phyloP scores from a whole-genome alignment of 192 early-diverging fungal species.

The Globomyces pollinis-pini region DNA sequence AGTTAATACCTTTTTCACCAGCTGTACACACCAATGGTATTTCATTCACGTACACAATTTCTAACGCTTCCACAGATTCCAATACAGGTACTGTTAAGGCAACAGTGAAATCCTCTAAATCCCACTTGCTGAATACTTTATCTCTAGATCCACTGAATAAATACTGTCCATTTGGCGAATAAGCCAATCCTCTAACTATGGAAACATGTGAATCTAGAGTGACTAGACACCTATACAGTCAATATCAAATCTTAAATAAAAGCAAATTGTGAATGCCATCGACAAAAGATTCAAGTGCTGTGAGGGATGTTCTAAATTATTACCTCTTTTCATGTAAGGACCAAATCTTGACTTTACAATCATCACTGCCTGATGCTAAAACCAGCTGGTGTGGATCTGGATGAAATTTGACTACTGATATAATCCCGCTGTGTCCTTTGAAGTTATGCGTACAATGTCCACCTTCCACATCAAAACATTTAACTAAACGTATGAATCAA shows the following conservation, averaged over 20 bases:
- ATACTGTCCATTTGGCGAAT: conserved; percentile 58
- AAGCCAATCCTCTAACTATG: conserved; percentile 82
- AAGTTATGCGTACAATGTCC: conserved; percentile 95
- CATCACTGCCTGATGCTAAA: conserved; percentile 83
- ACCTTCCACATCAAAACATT: conserved; percentile 90
- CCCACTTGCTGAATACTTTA: conserved; percentile 86
- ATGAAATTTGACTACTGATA: conserved; percentile 80
- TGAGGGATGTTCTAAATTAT: no score
- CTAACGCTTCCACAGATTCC: conserved; percentile 37
- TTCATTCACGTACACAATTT: neutral
- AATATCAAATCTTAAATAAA: no score
- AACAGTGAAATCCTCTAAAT: conserved; percentile 54
- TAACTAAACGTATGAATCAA: no score
- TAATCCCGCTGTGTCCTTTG: conserved; percentile 81
- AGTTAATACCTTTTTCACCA: conserved; percentile 24
- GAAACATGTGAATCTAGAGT: conserved; percentile 81
- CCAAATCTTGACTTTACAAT: conserved; percentile 87
- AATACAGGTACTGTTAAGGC: conserved; percentile 78
- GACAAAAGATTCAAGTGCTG: no score
- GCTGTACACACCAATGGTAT: conserved; percentile 12
- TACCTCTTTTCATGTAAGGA: conserved; percentile 50
- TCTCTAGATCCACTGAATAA: conserved; percentile 85
- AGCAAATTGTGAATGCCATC: no score
- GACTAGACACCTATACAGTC: conserved; percentile 55
- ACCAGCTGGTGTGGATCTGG: conserved; percentile 40